phyloP scores from a whole-genome alignment of 805 yeast species.

The Myxozyma melibiosi region DNA sequence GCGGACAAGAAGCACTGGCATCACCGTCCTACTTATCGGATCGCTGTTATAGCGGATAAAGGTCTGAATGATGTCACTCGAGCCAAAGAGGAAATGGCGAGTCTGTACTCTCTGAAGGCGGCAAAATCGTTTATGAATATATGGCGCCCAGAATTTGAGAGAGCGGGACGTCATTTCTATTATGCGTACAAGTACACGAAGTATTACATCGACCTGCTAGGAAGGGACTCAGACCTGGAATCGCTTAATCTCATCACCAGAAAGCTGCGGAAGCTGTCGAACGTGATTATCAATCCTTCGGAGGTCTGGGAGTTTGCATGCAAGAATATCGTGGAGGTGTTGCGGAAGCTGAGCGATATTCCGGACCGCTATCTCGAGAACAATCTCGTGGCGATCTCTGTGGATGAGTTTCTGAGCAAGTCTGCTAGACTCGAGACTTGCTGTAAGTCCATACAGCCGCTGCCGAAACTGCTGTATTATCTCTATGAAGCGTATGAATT shows the following conservation, averaged over 20 bases:
- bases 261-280: slow-evolving; percentile 74
- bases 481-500: slow-evolving; percentile 59
- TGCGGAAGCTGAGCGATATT: slow-evolving; percentile 43
- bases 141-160: slow-evolving; percentile 91
- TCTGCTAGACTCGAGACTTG: slow-evolving; percentile 41
- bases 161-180: slow-evolving; percentile 90
- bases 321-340: slow-evolving; percentile 50
- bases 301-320: slow-evolving; percentile 69
- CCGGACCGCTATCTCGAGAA: slow-evolving; percentile 34
- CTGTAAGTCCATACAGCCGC: slow-evolving; percentile 18
- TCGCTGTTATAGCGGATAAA: slow-evolving; percentile 63
- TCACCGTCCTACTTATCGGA: slow-evolving; percentile 75
- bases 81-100: slow-evolving; percentile 67
- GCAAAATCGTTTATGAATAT: slow-evolving; percentile 75
- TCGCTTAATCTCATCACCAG: slow-evolving; percentile 63
- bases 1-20: slow-evolving; percentile 89
- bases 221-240: slow-evolving; percentile 57
- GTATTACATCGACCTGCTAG: slow-evolving; percentile 61
- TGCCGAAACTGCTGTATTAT: slow-evolving; percentile 35
- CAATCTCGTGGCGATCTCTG: slow-evolving; percentile 34
- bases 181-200: slow-evolving; percentile 70
- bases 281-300: slow-evolving; percentile 69
- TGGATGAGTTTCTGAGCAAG: slow-evolving; percentile 46
- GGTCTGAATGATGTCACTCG: slow-evolving; percentile 54
- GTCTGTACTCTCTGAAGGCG: slow-evolving; percentile 65